Evolutionary conservation across 2,329 filamentous ascomycete genomes (phyloP).

Genomic region (Hyphodiscus sp.): DNA sequence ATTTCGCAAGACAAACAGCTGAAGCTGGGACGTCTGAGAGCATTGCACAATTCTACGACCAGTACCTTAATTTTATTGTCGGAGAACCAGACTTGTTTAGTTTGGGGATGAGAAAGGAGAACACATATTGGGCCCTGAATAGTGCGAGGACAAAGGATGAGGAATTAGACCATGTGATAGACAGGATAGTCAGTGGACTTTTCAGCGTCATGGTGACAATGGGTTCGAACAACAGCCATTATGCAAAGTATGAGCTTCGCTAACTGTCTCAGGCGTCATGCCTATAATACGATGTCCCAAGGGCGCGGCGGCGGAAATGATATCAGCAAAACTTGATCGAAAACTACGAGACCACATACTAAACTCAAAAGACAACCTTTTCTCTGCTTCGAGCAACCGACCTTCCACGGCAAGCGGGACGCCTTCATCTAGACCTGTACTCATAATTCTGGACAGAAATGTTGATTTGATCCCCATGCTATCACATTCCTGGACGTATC

Average conservation of each 20-base stretch:
- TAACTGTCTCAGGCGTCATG: slow-evolving; percentile 60
- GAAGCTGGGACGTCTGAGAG: slow-evolving; percentile 78
- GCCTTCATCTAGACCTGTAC: slow-evolving; percentile 72
- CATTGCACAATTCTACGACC: slow-evolving; percentile 89
- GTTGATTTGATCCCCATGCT: slow-evolving; percentile 96
- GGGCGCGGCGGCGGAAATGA: slow-evolving; percentile 87
- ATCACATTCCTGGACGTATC: slow-evolving; percentile 91
- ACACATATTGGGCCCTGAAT: slow-evolving; percentile 95
- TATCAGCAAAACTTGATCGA: slow-evolving; percentile 86
- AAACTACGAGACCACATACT: slow-evolving; percentile 95
- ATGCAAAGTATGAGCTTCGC: slow-evolving; percentile 6
- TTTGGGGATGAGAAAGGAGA: slow-evolving; percentile 80
- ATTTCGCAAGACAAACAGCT: slow-evolving; percentile 86
- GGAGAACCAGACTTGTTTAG: slow-evolving; percentile 94
- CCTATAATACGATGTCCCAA: slow-evolving; percentile 94
- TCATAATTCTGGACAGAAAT: slow-evolving; percentile 91
- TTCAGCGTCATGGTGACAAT: slow-evolving; percentile 98
- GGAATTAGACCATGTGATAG: slow-evolving; percentile 78
- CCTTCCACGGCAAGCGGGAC: slow-evolving; percentile 51
- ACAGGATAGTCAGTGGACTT: slow-evolving; percentile 89
- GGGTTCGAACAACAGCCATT: slow-evolving; percentile 48
- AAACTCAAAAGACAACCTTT: slow-evolving; percentile 96
- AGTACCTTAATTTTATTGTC: slow-evolving; percentile 96
- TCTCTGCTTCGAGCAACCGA: slow-evolving; percentile 57
- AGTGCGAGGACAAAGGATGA: slow-evolving; percentile 87